Conservation (phyloP, 768 basidiomycete genomes). For the Pleurotus eryngii region DNA sequence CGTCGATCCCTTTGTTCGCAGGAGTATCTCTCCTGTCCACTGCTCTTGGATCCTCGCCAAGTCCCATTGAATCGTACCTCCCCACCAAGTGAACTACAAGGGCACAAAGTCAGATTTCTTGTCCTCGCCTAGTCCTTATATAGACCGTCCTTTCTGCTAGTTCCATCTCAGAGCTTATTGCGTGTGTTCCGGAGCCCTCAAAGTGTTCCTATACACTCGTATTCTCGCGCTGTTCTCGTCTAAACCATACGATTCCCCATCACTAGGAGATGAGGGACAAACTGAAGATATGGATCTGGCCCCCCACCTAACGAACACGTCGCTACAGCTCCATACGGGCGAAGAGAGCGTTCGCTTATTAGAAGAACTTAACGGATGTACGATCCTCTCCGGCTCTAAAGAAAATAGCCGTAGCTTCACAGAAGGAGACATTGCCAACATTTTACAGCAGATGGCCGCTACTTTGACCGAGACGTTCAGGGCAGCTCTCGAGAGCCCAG, state of each 20-base stretch:
- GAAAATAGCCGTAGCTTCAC: constrained; percentile 19
- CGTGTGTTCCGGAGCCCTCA: constrained; percentile 71
- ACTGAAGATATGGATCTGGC: constrained; percentile 44
- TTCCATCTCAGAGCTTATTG: constrained; percentile 94
- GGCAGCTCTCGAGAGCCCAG: constrained; percentile 77
- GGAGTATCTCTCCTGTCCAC: constrained; percentile 82
- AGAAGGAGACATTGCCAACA: constrained; percentile 32
- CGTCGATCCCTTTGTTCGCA: constrained; percentile 24
- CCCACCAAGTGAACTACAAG: constrained; percentile 28
- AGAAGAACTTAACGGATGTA: constrained; percentile 72
- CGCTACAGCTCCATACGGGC: constrained; percentile 65
- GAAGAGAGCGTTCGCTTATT: constrained; percentile 76
- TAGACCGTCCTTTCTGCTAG: constrained; percentile 35
- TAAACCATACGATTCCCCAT: constrained; percentile 58
- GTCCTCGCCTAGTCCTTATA: not conserved
- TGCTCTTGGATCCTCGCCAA: constrained; percentile 72
- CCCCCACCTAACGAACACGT: constrained; percentile 91
- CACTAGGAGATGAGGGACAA: constrained; percentile 17
- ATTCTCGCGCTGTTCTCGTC: constrained; percentile 89
- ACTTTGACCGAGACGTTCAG: constrained; percentile 79
- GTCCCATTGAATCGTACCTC: constrained; percentile 23
- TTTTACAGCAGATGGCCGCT: constrained; percentile 60
- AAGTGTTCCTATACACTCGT: constrained; percentile 76
- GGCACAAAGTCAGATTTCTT: constrained; percentile 52
- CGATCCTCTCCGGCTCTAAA: constrained; percentile 36